A percentile compares a stretch with the other conserved stretches of the same genome.
phyloP scores from a whole-genome alignment of 192 early-diverging fungal species.

The Backusella macrospora region DNA sequence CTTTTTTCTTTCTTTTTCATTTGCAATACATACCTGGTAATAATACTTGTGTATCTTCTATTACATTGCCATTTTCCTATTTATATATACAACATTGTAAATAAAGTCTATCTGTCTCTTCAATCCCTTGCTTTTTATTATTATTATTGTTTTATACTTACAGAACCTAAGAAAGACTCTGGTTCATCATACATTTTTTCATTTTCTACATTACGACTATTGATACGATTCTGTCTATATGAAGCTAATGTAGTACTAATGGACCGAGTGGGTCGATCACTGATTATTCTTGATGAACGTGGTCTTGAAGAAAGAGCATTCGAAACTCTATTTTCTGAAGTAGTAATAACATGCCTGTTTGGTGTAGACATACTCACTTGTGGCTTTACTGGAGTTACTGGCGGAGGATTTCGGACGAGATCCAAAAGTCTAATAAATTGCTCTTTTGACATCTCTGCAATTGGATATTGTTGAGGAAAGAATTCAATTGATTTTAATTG shows the following conservation, averaged over 20 bases:
- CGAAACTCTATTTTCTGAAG: too few species aligned
- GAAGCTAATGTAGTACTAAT: background rate
- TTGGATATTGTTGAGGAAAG: conserved; percentile 34
- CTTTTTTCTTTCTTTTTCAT: background rate
- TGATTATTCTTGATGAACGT: conserved; percentile 12
- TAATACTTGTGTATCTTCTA: background rate
- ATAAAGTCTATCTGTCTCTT: background rate
- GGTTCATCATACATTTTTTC: conserved; percentile 5
- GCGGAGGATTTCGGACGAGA: background rate
- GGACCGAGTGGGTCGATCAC: background rate
- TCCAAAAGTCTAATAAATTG: conserved; percentile 36
- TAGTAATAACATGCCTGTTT: too few species aligned
- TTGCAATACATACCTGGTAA: conserved; percentile 1
- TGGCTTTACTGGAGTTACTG: background rate
- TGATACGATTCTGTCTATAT: background rate
- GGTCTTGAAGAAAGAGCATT: conserved; percentile 6
- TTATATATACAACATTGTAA: background rate
- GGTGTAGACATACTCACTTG: background rate
- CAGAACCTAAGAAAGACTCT: background rate
- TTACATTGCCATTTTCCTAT: background rate
- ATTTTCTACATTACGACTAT: background rate
- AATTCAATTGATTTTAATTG: conserved; percentile 27
- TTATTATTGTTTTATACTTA: too few species aligned
- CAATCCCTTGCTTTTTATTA: background rate
- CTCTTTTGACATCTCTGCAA: conserved; percentile 39